These are phyloP conservation scores for Citrus hindsii DNA, from an alignment of 345 rosid genomes.

Conservation along the genomic window DNA sequence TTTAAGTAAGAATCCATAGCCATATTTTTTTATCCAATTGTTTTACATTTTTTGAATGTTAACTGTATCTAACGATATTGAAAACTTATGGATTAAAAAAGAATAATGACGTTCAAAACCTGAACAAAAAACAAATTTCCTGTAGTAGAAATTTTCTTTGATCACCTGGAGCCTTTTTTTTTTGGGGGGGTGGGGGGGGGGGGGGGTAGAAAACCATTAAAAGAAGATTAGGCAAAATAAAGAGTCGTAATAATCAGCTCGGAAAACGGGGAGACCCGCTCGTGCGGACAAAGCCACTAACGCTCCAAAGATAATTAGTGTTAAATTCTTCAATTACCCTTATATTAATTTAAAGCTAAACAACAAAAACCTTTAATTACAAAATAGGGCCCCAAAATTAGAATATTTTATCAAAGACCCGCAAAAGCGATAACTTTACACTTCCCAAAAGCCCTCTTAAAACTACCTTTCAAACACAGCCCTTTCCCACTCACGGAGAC, in stretches of 20 bases:
- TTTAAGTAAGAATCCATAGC: too few relatives aligned
- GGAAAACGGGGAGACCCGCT: conserved; percentile 60
- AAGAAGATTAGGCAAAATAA: conserved; percentile 18
- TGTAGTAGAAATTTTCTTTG: too few relatives aligned
- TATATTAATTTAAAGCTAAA: conserved; percentile 14
- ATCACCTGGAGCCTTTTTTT: too few relatives aligned
- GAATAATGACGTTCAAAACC: too few relatives aligned
- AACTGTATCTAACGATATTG: too few relatives aligned
- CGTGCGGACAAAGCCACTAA: conserved; percentile 59
- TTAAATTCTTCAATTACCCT: conserved; percentile 4
- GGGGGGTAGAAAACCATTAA: neutral
- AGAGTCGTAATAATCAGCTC: conserved; percentile 33
- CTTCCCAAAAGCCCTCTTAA: neutral
- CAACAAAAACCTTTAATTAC: conserved; percentile 20
- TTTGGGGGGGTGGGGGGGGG: too few relatives aligned
- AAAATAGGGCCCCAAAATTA: conserved; percentile 11
- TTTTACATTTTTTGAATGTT: too few relatives aligned
- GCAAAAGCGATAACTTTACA: neutral
- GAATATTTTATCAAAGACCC: conserved; percentile 18
- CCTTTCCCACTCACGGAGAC: conserved; percentile 16
- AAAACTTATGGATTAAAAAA: too few relatives aligned
- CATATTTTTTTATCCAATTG: too few relatives aligned
- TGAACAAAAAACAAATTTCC: too few relatives aligned
- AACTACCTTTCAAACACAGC: neutral
- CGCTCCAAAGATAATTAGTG: conserved; percentile 24